A percentile compares a stretch with the other conserved stretches of the same genome.
phyloP scores from a whole-genome alignment of 805 yeast genomes.

The Candida berthetii region DNA sequence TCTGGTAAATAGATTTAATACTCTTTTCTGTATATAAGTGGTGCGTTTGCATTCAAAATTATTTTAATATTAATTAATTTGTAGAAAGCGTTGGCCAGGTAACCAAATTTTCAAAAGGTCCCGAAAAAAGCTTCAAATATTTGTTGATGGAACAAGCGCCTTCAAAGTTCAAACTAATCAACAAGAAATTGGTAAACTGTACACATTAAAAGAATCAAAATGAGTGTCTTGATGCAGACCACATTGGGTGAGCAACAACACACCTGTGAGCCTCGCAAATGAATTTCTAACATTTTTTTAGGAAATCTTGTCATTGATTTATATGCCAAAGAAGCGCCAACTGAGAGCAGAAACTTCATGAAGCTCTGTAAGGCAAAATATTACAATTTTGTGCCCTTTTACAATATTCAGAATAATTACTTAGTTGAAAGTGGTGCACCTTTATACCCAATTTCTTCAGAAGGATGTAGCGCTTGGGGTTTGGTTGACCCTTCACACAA shows the following conservation, averaged over 20 bases:
- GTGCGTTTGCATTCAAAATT: no score
- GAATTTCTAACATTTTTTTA: constrained; percentile 24
- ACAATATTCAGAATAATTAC: constrained; percentile 32
- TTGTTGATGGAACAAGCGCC: no score
- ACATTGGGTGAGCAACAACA: constrained; percentile 25
- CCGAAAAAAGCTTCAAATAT: no score
- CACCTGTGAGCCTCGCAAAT: constrained; percentile 9
- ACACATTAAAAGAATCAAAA: constrained; percentile 3
- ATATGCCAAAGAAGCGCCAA: constrained; percentile 25
- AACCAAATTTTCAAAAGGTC: no score
- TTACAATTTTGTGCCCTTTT: constrained; percentile 46
- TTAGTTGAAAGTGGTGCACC: constrained; percentile 44
- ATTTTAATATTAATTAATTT: no score
- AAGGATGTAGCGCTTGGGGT: constrained; percentile 27
- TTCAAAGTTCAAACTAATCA: no score
- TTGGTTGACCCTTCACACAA: constrained; percentile 13
- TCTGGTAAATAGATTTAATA: constrained; percentile 33
- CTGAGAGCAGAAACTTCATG: constrained; percentile 39
- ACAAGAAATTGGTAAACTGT: no score
- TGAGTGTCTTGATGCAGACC: constrained; percentile 36
- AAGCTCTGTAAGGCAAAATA: constrained; percentile 47
- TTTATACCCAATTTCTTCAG: constrained; percentile 28
- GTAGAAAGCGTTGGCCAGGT: no score
- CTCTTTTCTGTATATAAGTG: no score
- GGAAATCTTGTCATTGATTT: constrained; percentile 52